A percentile compares a stretch with the other conserved stretches of the same genome.
Conservation (phyloP, 2,329 filamentous ascomycete genomes). For the Pseudocercospora macadamiae region DNA sequence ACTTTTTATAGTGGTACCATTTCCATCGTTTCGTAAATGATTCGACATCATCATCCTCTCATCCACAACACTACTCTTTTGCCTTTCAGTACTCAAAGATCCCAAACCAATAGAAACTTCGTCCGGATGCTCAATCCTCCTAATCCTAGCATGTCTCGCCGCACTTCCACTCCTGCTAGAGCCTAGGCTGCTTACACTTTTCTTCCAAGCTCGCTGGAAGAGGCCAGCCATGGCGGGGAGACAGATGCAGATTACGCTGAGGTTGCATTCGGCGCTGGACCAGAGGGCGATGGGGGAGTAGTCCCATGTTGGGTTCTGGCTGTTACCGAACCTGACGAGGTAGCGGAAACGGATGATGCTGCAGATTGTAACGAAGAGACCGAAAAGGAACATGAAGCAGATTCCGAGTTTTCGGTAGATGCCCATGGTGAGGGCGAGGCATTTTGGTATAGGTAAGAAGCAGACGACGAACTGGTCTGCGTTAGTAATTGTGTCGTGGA, state of each 20-base stretch:
- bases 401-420: neutral
- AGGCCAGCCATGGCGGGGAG: slow-evolving; percentile 17
- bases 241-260: slow-evolving; percentile 20
- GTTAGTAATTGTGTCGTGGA: neutral
- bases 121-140: neutral
- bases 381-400: slow-evolving; percentile 18
- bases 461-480: slow-evolving; percentile 6
- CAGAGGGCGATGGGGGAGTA: slow-evolving; percentile 18
- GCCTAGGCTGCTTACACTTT: neutral
- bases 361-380: slow-evolving; percentile 18
- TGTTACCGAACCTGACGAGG: slow-evolving; percentile 6
- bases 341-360: slow-evolving; percentile 16
- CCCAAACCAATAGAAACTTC: neutral
- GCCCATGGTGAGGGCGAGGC: neutral
- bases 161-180: neutral
- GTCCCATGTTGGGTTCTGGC: slow-evolving; percentile 15
- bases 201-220: slow-evolving; percentile 10
- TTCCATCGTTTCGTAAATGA: neutral
- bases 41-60: neutral
- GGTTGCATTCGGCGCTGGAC: slow-evolving; percentile 17
- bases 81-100: neutral
- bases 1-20: too few relatives aligned
- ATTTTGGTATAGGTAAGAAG: slow-evolving; percentile 25
- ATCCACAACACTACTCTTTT: neutral
- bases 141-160: neutral